Conservation (phyloP, 139 green algal species). For the Parachlorella kessleri region DNA sequence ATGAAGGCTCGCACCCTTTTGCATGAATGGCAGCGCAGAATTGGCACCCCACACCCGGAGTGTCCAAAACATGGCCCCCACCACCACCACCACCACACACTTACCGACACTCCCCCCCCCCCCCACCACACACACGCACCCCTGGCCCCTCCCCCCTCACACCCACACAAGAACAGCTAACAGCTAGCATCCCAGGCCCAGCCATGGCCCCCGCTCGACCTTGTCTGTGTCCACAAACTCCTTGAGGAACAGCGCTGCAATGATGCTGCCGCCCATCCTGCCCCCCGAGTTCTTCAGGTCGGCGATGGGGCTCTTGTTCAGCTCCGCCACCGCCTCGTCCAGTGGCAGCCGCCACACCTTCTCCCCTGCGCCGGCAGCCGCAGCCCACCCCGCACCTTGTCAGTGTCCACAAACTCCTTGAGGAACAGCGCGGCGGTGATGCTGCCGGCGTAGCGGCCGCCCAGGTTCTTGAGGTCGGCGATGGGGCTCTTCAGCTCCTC, state of each 20-base stretch:
- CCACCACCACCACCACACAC: no score
- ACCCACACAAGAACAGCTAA: no score
- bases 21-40: neutral
- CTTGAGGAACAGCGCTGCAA: constrained; percentile 93
- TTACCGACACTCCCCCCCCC: no score
- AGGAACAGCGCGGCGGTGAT: constrained; percentile 97
- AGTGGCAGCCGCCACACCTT: constrained; percentile 96
- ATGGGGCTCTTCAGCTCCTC: constrained; percentile 71
- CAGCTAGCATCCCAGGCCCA: no score
- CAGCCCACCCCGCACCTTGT: constrained; percentile 44
- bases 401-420: constrained; percentile 76
- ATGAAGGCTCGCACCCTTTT: neutral
- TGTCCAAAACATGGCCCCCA: no score
- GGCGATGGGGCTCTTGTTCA: constrained; percentile 68
- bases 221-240: constrained; percentile 77
- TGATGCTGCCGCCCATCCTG: constrained; percentile 85
- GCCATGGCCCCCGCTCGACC: constrained; percentile 4
- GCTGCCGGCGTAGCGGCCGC: constrained; percentile 63
- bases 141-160: no score
- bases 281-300: constrained; percentile 81
- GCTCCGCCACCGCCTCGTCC: constrained; percentile 86
- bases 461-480: constrained; percentile 85
- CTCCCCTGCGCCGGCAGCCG: constrained; percentile 53
- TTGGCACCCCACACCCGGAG: no score
- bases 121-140: no score